phyloP scores from a whole-genome alignment of 345 rosid species.

The Eucalyptus sp. region DNA sequence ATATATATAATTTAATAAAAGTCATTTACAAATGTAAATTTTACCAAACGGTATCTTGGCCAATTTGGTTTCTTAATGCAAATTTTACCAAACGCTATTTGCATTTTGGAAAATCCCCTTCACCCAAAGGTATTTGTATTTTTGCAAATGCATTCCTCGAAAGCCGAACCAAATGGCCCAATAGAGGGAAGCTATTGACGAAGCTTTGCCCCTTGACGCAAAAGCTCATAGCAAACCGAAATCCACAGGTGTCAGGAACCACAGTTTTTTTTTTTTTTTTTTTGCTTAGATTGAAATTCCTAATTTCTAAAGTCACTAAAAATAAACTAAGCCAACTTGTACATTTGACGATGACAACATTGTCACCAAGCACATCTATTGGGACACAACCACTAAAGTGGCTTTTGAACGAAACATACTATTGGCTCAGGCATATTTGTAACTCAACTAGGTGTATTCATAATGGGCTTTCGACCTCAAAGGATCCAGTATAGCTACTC shows the following conservation, averaged over 20 bases:
- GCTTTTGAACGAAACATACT: neutral
- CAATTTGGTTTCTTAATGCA: too few relatives aligned
- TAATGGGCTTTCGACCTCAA: neutral
- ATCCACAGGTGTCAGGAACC: fast-evolving
- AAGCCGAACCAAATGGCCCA: too few relatives aligned
- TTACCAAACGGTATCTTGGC: too few relatives aligned
- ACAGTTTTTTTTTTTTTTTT: too few relatives aligned
- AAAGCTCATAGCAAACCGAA: neutral
- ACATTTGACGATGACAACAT: neutral
- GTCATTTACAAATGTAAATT: too few relatives aligned
- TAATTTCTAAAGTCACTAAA: neutral
- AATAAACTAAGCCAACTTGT: neutral
- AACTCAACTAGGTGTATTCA: neutral
- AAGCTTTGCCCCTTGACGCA: neutral
- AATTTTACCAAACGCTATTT: too few relatives aligned
- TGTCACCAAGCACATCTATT: neutral
- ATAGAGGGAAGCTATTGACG: fast-evolving
- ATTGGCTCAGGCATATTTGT: fast-evolving
- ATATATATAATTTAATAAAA: too few relatives aligned
- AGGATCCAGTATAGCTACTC: neutral
- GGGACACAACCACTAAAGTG: fast-evolving
- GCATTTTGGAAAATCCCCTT: too few relatives aligned
- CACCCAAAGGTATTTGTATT: too few relatives aligned
- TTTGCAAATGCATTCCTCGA: too few relatives aligned
- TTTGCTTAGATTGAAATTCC: neutral